These are phyloP conservation scores for Rhodotorula mucilaginosa DNA, from an alignment of 1,284 basidiomycete species.

Conservation along the genomic window DNA sequence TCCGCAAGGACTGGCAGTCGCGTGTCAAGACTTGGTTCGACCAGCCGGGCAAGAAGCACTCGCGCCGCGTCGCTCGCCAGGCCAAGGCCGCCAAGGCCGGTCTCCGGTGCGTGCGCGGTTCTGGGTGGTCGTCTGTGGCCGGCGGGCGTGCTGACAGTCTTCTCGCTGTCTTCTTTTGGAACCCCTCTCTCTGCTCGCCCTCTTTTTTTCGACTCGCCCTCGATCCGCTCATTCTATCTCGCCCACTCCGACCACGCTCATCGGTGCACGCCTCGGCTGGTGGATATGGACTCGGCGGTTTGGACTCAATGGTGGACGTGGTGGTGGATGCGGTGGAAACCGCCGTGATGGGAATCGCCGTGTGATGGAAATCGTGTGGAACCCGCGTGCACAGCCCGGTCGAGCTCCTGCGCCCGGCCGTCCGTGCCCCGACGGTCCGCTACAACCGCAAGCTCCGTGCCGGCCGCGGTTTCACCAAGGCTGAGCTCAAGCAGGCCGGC, in stretches of 20 bases:
- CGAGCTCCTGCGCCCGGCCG: constrained; percentile 89
- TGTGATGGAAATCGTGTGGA: too few species aligned
- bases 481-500: constrained; percentile 95
- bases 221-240: not conserved
- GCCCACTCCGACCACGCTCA: not conserved
- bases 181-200: not conserved
- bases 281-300: too few species aligned
- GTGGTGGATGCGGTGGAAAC: not conserved
- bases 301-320: too few species aligned
- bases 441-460: constrained; percentile 99
- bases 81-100: constrained; percentile 88
- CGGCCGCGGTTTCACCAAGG: constrained; percentile 93
- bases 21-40: constrained; percentile 94
- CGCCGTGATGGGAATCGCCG: too few species aligned
- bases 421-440: constrained; percentile 92
- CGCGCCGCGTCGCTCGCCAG: constrained; percentile 88
- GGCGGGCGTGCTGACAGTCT: not conserved
- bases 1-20: constrained; percentile 90
- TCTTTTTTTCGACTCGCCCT: not conserved
- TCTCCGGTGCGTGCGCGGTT: constrained; percentile 55
- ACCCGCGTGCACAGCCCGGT: constrained; percentile 77
- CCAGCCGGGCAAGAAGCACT: constrained; percentile 97
- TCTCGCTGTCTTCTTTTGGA: not conserved
- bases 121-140: too few species aligned
- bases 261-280: not conserved